Evolutionary conservation across 73 alveolate species (phyloP).

Genomic region (Paramecium bursaria): DNA sequence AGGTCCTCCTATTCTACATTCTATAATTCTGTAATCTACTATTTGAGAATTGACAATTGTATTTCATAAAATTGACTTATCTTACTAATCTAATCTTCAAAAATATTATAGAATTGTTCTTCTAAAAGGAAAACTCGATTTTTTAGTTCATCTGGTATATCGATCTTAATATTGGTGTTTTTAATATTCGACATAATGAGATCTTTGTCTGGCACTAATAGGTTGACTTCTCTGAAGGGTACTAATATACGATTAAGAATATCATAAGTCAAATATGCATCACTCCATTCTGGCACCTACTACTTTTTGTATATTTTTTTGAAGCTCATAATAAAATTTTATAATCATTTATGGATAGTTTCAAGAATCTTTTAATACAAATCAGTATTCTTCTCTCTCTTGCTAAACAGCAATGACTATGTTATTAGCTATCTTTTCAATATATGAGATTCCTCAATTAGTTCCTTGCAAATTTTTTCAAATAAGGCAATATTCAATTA

Average conservation of each 20-base stretch:
- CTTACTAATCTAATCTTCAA: not conserved
- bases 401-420: too few species aligned
- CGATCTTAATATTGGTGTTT: not conserved
- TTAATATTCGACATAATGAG: not conserved
- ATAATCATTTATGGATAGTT: not conserved
- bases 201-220: not conserved
- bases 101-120: not conserved
- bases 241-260: not conserved
- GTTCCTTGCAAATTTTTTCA: not conserved
- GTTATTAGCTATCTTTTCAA: too few species aligned
- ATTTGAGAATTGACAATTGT: not conserved
- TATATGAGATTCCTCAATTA: not conserved
- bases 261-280: not conserved
- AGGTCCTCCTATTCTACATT: not conserved
- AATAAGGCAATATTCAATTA: slow-evolving; percentile 16
- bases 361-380: not conserved
- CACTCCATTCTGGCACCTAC: not conserved
- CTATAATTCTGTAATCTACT: too few species aligned
- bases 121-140: not conserved
- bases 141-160: not conserved
- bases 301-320: not conserved
- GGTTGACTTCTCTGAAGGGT: not conserved
- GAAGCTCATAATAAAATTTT: not conserved
- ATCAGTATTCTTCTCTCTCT: not conserved
- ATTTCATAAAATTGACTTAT: not conserved